A percentile compares a stretch with the other conserved stretches of the same genome.
phyloP scores from a whole-genome alignment of 1,284 basidiomycete species.

The Microbotryum scabiosae region DNA sequence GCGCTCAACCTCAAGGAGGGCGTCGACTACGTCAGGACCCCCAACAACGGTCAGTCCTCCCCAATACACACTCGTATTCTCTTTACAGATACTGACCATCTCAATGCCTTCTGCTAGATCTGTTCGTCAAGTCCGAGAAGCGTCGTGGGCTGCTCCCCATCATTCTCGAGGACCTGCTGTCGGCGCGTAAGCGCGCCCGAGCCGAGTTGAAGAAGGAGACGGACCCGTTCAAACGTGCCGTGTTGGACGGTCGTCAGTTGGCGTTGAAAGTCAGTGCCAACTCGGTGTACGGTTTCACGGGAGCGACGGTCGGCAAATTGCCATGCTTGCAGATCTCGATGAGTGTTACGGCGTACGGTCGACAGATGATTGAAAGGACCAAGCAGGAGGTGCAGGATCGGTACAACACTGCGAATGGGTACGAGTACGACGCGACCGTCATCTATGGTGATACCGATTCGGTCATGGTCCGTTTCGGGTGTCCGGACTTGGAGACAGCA shows the following conservation, averaged over 20 bases:
- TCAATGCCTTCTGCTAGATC: slow-evolving; percentile 46
- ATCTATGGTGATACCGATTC: slow-evolving; percentile 98
- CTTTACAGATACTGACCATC: background rate
- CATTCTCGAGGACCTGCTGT: slow-evolving; percentile 84
- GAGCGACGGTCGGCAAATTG: slow-evolving; percentile 87
- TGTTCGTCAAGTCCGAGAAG: slow-evolving; percentile 62
- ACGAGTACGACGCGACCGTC: slow-evolving; percentile 75
- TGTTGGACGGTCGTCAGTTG: slow-evolving; percentile 85
- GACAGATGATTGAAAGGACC: slow-evolving; percentile 94
- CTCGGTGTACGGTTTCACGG: slow-evolving; percentile 95
- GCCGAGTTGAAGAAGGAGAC: slow-evolving; percentile 88
- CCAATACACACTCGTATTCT: background rate
- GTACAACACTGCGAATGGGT: slow-evolving; percentile 76
- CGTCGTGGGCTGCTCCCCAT: slow-evolving; percentile 81
- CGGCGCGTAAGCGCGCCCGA: slow-evolving; percentile 84
- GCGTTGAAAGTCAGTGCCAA: slow-evolving; percentile 94
- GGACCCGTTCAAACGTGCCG: slow-evolving; percentile 89
- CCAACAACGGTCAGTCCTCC: slow-evolving; percentile 67
- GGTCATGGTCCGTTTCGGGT: slow-evolving; percentile 93
- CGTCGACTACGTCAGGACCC: slow-evolving; percentile 76
- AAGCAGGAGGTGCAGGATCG: slow-evolving; percentile 85
- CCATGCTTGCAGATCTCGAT: slow-evolving; percentile 90
- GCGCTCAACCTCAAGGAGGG: slow-evolving; percentile 67
- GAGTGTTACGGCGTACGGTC: slow-evolving; percentile 83
- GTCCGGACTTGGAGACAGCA: slow-evolving; percentile 68